Percentiles rank a stretch among this genome's conserved stretches.
Conservation (phyloP, 352 stramenopile species). For the Pilasporangium apinafurcum region DNA sequence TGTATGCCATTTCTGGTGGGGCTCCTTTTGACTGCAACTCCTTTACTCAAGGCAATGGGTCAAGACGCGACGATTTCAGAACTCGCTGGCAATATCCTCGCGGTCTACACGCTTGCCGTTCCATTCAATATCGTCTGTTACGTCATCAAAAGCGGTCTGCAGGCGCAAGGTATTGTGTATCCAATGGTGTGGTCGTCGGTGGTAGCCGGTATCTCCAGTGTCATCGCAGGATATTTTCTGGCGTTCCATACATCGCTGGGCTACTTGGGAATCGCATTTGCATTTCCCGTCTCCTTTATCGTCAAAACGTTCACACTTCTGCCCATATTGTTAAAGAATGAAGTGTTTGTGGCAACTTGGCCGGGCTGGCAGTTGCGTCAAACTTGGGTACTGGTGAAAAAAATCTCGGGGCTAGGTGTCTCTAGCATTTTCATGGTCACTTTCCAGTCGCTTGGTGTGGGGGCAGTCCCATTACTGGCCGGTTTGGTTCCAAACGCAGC, state of each 20-base stretch:
- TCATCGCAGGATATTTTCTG: conserved; percentile 19
- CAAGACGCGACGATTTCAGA: conserved; percentile 22
- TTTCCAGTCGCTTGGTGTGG: too few relatives aligned
- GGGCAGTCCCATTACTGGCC: too few relatives aligned
- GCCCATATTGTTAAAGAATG: too few relatives aligned
- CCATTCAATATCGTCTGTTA: conserved; percentile 19
- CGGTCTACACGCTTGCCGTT: conserved; percentile 8
- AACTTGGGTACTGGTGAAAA: too few relatives aligned
- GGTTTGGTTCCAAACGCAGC: too few relatives aligned
- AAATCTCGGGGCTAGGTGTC: too few relatives aligned
- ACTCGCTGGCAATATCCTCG: conserved; percentile 16
- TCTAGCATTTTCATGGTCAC: too few relatives aligned
- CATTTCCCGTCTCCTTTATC: too few relatives aligned
- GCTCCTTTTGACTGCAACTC: conserved; percentile 14
- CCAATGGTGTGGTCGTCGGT: conserved; percentile 20
- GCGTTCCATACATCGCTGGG: conserved; percentile 27
- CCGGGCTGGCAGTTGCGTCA: too few relatives aligned
- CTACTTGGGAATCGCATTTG: too few relatives aligned
- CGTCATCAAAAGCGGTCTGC: conserved; percentile 19
- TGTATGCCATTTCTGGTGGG: conserved; percentile 6
- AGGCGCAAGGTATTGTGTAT: conserved; percentile 30
- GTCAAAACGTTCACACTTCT: too few relatives aligned
- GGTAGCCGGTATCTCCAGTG: conserved; percentile 10
- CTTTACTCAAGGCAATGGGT: conserved; percentile 20
- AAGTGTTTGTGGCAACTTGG: too few relatives aligned